phyloP scores from a whole-genome alignment of 495 filamentous ascomycete genomes.

The Annulohypoxylon bovei region DNA sequence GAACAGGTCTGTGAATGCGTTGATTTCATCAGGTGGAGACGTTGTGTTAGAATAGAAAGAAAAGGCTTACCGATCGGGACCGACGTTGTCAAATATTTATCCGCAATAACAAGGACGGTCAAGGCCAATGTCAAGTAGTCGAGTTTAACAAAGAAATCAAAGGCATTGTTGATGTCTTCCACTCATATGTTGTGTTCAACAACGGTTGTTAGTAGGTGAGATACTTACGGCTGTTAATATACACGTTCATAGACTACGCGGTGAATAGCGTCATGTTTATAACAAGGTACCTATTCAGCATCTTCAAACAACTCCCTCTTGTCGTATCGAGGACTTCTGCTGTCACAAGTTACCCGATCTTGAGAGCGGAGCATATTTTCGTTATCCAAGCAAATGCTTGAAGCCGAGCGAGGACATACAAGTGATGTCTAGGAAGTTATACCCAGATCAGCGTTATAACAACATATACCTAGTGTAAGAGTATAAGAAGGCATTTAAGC shows the following conservation, averaged over 20 bases:
- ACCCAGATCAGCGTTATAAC: not conserved
- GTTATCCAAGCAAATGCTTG: not conserved
- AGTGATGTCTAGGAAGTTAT: not conserved
- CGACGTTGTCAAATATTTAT: not conserved
- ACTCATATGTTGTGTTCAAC: not conserved
- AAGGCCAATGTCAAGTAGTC: not conserved
- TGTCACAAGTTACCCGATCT: not conserved
- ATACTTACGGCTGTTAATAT: not conserved
- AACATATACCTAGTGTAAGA: not conserved
- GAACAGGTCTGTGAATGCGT: slow-evolving; percentile 69
- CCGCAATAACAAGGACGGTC: not conserved
- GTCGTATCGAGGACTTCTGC: not conserved
- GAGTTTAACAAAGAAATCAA: not conserved
- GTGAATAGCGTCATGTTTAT: not conserved
- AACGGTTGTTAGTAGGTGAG: not conserved
- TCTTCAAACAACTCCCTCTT: not conserved
- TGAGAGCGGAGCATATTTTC: not conserved
- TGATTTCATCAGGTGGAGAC: slow-evolving; percentile 56
- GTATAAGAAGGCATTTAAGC: not conserved
- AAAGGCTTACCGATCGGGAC: slow-evolving; percentile 24
- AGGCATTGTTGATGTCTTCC: not conserved
- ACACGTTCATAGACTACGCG: not conserved
- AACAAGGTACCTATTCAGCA: not conserved
- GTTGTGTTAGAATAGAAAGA: not conserved
- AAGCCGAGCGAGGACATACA: not conserved